Evolutionary conservation across 257 asterid genomes (phyloP).

Genomic region (Nicotiana paniculata): DNA sequence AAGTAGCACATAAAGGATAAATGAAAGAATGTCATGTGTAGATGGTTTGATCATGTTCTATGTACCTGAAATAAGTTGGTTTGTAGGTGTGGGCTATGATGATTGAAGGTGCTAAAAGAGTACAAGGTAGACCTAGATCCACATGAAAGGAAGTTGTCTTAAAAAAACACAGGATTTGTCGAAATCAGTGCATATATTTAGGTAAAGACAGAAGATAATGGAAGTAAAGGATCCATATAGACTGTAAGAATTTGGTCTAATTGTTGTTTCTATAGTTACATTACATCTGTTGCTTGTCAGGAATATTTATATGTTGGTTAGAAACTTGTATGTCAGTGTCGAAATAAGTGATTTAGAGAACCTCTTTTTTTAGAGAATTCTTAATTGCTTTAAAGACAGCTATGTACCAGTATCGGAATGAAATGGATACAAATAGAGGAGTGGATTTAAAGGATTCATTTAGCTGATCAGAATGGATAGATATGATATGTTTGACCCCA

Average conservation of each 20-base stretch:
- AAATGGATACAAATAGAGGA: not conserved
- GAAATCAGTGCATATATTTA: not conserved
- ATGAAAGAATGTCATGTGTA: not conserved
- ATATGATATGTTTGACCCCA: not conserved
- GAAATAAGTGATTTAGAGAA: not conserved
- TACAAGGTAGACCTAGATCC: not conserved
- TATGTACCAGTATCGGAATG: not conserved
- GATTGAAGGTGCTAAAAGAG: not conserved
- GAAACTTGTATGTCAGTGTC: not conserved
- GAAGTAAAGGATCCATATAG: not conserved
- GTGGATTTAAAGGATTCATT: too few relatives aligned
- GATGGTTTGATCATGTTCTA: slow-evolving; percentile 3
- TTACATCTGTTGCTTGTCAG: not conserved
- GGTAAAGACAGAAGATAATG: not conserved
- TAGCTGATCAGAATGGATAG: not conserved
- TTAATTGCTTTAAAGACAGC: too few relatives aligned
- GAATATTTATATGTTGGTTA: not conserved
- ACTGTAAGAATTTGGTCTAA: not conserved
- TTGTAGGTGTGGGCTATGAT: not conserved
- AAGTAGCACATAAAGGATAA: not conserved
- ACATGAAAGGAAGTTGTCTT: not conserved
- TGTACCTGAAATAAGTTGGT: not conserved
- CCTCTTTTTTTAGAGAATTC: not conserved
- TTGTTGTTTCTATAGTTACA: not conserved
- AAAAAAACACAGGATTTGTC: not conserved